Evolutionary conservation across 179 eudicot genomes (phyloP), one percentile per base, ranked within the genome.

Genomic region (Carnegiea gigantea): DNA sequence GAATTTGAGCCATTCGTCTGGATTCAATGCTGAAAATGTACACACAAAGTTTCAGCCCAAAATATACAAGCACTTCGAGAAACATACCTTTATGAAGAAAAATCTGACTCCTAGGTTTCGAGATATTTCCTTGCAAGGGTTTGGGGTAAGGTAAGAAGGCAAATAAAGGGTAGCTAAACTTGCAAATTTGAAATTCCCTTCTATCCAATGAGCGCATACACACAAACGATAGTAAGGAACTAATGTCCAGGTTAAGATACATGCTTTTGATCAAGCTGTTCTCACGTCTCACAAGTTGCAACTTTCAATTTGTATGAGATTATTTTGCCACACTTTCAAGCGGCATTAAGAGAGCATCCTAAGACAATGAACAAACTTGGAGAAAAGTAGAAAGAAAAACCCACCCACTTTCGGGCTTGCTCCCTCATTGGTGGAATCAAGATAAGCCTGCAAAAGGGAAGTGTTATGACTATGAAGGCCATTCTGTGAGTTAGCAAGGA

Each of bases 1-100:
- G 82, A 96, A 96, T 82, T 90, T 93, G 85, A 92, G 54, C 99
- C 98, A 96, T 85, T 94, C 89, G 78, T 94, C 92, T 65, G 99
- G 91, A 87, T 86, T 92, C 77, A 96, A 89, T 0, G 93, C 99
- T 95, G 92, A 75, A 91, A 83, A 78, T 8, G 70, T 8, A 28
- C 30, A 82, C 30, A 85, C 70, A 72, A 72, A 24, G 46, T n/a
- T 26, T 80, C 23, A 79, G 79, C 74, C 65, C 26, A 73, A 28
- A 78, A 38, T 38, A 36, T 54, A 71, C 24, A 40, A 77, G 43
- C 73, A 53, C 57, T 62, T n/a, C 40, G 9, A 17, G 14, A 70
- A 48, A 70, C 60, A 54, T 54, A 54, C 14, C n/a, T 54, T 5
- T 9, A 13, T 23, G 20, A 2, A 14, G 33, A 46, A 65, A 11